These are phyloP conservation scores for Torulaspora franciscae DNA, from an alignment of 805 yeast genomes.

Conservation along the genomic window DNA sequence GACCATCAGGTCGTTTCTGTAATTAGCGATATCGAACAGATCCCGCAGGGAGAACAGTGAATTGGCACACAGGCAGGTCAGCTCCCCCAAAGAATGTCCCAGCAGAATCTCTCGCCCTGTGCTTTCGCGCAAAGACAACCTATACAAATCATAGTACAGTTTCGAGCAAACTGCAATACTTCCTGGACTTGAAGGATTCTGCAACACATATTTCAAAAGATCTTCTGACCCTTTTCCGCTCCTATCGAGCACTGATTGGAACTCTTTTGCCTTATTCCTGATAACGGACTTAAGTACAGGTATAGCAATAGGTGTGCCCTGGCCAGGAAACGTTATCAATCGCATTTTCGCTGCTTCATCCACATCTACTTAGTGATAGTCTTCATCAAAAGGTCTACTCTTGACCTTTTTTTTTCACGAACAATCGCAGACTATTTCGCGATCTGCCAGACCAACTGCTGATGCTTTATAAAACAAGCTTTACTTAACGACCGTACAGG, in stretches of 20 bases:
- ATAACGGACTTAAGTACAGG: slow-evolving; percentile 25
- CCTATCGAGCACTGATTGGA: slow-evolving; percentile 16
- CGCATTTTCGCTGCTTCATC: slow-evolving; percentile 16
- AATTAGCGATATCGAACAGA: slow-evolving; percentile 32
- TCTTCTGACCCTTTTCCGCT: slow-evolving; percentile 23
- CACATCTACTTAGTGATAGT: background rate
- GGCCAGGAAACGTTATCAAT: slow-evolving; percentile 35
- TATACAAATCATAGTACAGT: slow-evolving; percentile 26
- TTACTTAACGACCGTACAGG: background rate
- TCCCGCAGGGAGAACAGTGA: slow-evolving; percentile 26
- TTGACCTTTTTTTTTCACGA: slow-evolving; percentile 1
- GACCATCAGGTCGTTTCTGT: slow-evolving; percentile 34
- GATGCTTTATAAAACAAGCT: background rate
- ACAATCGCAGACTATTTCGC: slow-evolving; percentile 3
- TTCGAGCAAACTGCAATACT: slow-evolving; percentile 34
- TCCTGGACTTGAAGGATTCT: slow-evolving; percentile 31
- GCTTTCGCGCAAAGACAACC: background rate
- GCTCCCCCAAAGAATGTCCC: slow-evolving; percentile 37
- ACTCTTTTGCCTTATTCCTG: slow-evolving; percentile 21
- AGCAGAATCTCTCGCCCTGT: slow-evolving; percentile 14
- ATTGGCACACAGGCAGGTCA: slow-evolving; percentile 31
- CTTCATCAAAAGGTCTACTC: background rate
- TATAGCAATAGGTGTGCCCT: slow-evolving; percentile 32
- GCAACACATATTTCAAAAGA: slow-evolving; percentile 21
- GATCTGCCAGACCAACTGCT: background rate